Evolutionary conservation across 192 early-diverging fungal species (phyloP).

Genomic region (Rhizophlyctis rosea): DNA sequence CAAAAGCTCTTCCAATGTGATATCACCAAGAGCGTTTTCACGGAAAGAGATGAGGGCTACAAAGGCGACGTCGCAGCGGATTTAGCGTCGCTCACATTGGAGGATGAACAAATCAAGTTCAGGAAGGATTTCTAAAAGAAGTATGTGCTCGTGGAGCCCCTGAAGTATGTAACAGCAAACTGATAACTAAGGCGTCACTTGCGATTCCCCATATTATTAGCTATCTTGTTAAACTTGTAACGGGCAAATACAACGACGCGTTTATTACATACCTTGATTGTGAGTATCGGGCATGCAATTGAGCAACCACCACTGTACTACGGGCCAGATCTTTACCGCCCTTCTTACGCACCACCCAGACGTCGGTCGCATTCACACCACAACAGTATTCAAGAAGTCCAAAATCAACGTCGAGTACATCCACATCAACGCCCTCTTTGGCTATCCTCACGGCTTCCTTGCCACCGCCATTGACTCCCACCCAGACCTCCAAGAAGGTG

Average conservation of each 20-base stretch:
- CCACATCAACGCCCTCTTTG: conserved; percentile 75
- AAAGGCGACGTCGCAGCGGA: conserved; percentile 34
- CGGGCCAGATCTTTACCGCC: too few relatives aligned
- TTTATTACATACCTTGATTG: conserved; percentile 74
- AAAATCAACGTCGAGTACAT: conserved; percentile 82
- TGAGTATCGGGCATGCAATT: too few relatives aligned
- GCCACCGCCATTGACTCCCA: conserved; percentile 55
- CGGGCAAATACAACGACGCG: conserved; percentile 39
- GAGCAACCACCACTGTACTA: too few relatives aligned
- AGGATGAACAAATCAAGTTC: conserved; percentile 75
- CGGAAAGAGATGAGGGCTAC: conserved; percentile 63
- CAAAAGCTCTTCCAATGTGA: conserved; percentile 66
- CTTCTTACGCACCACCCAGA: too few relatives aligned
- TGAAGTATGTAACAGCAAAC: too few relatives aligned
- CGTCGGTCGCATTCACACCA: conserved; percentile 72
- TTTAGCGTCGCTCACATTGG: conserved; percentile 44
- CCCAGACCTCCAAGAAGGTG: conserved; percentile 21
- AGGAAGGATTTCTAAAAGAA: too few relatives aligned
- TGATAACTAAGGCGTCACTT: too few relatives aligned
- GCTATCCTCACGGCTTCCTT: conserved; percentile 42
- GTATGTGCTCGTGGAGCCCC: too few relatives aligned
- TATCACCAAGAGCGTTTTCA: conserved; percentile 70
- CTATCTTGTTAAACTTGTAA: conserved; percentile 69
- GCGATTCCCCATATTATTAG: too few relatives aligned
- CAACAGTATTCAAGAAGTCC: conserved; percentile 67